Base-by-base conservation (phyloP, 1,284 basidiomycete genomes). In the Boletellus deceptivus region DNA sequence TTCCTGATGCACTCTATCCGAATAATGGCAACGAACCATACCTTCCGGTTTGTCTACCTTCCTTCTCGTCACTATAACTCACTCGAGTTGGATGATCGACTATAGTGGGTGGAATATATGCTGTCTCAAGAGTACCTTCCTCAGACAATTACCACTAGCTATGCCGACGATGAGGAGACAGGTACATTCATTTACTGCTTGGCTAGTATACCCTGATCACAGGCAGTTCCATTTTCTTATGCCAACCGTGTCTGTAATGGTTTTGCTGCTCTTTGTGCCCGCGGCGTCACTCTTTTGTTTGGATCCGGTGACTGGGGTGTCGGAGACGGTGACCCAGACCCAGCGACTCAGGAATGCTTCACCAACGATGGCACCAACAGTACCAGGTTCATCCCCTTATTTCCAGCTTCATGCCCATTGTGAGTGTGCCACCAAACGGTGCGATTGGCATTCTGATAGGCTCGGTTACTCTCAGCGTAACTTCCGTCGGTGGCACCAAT, bases 161-260 rank as follows among this genome's bases (percentile, higher is more conserved):
- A 90, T 59, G 84, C 78, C 9, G 87, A 90, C 53, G 72, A 83
- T 54, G 85, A 87, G 50, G 82, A 86, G 61, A 83, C 82, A 22
- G 80, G 81, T 80, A 38, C 17, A 13, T 42, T 25, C 0, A 27
- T 53, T 34, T 3, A 14, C 13, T 31, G 22, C 9, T 34, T 33
- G 31, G 20, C 22, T 42, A 48, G 31, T 34, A 46, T 33, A 9
- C 1, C 33, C 50, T 54, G 49, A 49, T 16, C n/a, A 31, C 17
- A 48, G 17, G 7, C 48, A 82, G 84, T 87, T 7, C 88, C 88
- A 4, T n/a, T n/a, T n/a, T n/a, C n/a, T n/a, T n/a, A n/a, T n/a
- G 53, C 70, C 44, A 72, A 63, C 25, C 78, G 84, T 25, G 82
- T 80, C 16, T 91, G 89, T 64, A 56, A 62, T 31, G 76, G 75